A percentile compares a stretch with the other conserved stretches of the same genome.
Conservation (phyloP, 108 stramenopile species). For the Aurantiochytrium sp. region DNA sequence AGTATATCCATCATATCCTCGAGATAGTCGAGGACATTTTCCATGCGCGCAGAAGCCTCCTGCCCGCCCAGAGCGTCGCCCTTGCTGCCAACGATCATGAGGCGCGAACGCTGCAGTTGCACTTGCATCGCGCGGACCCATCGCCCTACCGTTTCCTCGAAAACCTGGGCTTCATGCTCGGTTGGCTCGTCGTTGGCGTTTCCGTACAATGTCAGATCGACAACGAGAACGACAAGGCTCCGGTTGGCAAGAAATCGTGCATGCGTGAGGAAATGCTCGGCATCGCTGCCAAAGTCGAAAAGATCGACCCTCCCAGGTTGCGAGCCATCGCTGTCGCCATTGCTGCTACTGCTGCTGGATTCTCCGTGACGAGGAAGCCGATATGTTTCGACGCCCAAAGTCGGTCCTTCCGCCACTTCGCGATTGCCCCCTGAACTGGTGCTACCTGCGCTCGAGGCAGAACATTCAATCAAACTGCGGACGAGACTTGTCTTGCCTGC, state of each 20-base stretch:
- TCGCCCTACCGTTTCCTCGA: neutral
- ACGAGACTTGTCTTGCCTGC: conserved; percentile 2
- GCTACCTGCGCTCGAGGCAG: neutral
- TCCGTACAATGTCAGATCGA: neutral
- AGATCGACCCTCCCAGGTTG: neutral
- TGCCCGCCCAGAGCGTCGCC: neutral
- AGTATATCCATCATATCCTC: neutral
- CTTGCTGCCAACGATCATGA: neutral
- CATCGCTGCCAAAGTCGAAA: neutral
- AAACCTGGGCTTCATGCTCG: neutral
- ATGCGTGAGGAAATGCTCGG: neutral
- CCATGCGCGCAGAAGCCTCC: neutral
- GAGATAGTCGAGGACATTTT: neutral
- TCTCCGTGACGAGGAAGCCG: too few species aligned
- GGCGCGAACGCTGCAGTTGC: neutral
- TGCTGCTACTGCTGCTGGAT: neutral
- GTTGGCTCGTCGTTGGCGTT: neutral
- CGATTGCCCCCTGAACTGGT: too few species aligned
- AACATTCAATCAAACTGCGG: neutral
- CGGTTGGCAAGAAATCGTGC: neutral
- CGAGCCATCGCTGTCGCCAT: neutral
- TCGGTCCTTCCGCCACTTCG: too few species aligned
- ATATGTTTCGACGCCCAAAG: too few species aligned
- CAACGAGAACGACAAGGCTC: neutral
- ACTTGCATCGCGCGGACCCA: conserved; percentile 2